These are phyloP conservation scores for Viola pubescens DNA, from an alignment of 441 rosid species.

Conservation along the genomic window DNA sequence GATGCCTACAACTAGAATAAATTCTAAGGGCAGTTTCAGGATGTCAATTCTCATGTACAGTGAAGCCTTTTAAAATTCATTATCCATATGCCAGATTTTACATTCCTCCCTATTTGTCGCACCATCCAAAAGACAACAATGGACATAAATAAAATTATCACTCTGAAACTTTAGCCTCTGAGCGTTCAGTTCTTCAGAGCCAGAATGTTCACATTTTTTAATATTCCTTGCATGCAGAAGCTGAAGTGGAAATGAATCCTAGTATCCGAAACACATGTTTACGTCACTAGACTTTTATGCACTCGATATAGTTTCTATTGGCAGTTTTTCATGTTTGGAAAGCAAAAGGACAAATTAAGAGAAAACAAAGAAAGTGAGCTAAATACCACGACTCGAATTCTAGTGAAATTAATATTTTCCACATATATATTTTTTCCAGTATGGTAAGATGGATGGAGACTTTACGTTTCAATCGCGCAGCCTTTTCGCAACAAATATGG, in stretches of 20 bases:
- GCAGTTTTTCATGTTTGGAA: background rate
- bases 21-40: no score
- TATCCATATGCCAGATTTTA: no score
- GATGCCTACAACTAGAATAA: no score
- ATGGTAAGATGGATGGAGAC: background rate
- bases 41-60: no score
- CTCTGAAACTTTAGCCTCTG: no score
- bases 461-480: background rate
- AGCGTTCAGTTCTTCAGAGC: no score
- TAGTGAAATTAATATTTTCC: background rate
- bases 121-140: no score
- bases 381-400: background rate
- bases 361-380: background rate
- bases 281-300: background rate
- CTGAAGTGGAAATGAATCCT: background rate
- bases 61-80: no score
- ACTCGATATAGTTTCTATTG: background rate
- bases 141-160: no score
- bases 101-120: no score
- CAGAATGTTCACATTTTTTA: no score
- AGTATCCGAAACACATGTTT: slow-evolving; percentile 1
- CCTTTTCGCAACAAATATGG: no score
- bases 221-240: background rate
- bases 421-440: background rate
- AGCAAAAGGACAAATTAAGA: background rate